Evolutionary conservation across 768 basidiomycete genomes (phyloP).

Genomic region (Rhizopogon vesiculosus): DNA sequence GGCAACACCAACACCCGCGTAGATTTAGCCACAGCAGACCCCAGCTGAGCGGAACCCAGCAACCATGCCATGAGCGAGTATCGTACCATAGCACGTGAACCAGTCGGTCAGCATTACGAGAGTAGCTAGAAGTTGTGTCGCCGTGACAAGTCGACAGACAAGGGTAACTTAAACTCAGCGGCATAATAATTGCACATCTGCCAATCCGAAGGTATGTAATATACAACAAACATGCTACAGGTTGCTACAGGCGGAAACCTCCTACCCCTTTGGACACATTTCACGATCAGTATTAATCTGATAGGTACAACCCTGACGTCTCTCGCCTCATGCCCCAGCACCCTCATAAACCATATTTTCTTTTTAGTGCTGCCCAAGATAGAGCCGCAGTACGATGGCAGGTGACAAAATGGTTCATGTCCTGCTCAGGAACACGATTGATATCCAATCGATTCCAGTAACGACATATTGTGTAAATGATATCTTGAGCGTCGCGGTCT

Average conservation of each 20-base stretch:
- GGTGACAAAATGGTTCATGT: conserved; percentile 74
- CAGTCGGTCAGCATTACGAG: not conserved
- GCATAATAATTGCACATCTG: not conserved
- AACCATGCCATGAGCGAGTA: not conserved
- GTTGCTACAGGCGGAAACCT: not conserved
- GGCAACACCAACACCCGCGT: too few relatives aligned
- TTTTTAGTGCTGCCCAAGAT: conserved; percentile 71
- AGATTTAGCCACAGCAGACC: too few relatives aligned
- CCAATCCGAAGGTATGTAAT: not conserved
- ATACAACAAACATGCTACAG: not conserved
- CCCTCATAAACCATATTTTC: conserved; percentile 61
- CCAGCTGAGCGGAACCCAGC: not conserved
- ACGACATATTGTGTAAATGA: conserved; percentile 61
- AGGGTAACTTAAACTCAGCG: not conserved
- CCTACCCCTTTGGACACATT: conserved; percentile 13
- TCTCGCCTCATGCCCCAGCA: conserved; percentile 1
- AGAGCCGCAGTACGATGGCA: conserved; percentile 56
- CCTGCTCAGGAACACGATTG: conserved; percentile 80
- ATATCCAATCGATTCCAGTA: conserved; percentile 84
- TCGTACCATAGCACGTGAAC: not conserved
- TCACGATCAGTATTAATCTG: conserved; percentile 21
- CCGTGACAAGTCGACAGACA: not conserved
- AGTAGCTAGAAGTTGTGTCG: not conserved
- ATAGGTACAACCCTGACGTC: conserved; percentile 18
- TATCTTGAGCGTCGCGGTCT: conserved; percentile 76